Percentiles rank a stretch among this genome's conserved stretches.
These are phyloP conservation scores for Crataegus laevigata DNA, from an alignment of 306 rosid genomes.

Conservation along the genomic window DNA sequence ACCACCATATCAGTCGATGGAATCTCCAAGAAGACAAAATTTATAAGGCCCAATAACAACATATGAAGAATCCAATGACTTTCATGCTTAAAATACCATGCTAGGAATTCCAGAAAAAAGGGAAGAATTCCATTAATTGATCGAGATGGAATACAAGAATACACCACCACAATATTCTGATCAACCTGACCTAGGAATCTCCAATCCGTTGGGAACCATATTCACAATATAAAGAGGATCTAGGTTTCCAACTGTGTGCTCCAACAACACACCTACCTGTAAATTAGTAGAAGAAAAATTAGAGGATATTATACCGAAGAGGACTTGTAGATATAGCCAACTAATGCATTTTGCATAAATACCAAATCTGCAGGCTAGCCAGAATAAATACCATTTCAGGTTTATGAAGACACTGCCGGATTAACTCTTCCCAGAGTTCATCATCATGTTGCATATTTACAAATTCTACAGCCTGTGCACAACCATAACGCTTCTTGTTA, in stretches of 20 bases:
- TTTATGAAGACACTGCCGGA: conserved; percentile 52
- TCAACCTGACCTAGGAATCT: conserved; percentile 78
- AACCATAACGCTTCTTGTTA: conserved; percentile 8
- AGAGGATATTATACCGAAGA: conserved; percentile 3
- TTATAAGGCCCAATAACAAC: neutral
- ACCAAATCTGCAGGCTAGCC: neutral
- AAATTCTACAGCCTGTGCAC: conserved; percentile 71
- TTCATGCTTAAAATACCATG: neutral
- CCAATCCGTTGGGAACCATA: conserved; percentile 91
- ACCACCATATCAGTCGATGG: neutral
- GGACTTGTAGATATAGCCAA: neutral
- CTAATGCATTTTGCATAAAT: neutral
- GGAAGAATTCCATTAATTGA: neutral
- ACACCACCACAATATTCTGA: neutral
- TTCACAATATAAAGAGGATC: conserved; percentile 79
- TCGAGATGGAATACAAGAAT: neutral
- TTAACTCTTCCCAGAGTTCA: conserved; percentile 58
- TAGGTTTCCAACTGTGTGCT: conserved; percentile 92
- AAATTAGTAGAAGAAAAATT: conserved; percentile 23
- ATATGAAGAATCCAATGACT: neutral
- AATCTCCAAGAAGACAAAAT: neutral
- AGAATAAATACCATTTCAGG: conserved; percentile 46
- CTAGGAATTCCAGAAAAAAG: neutral
- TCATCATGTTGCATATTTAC: conserved; percentile 55
- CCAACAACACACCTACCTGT: conserved; percentile 87